Evolutionary conservation across 768 basidiomycete species (phyloP), one percentile per base, ranked within the genome.

Genomic region (Clitopilus hobsonii): DNA sequence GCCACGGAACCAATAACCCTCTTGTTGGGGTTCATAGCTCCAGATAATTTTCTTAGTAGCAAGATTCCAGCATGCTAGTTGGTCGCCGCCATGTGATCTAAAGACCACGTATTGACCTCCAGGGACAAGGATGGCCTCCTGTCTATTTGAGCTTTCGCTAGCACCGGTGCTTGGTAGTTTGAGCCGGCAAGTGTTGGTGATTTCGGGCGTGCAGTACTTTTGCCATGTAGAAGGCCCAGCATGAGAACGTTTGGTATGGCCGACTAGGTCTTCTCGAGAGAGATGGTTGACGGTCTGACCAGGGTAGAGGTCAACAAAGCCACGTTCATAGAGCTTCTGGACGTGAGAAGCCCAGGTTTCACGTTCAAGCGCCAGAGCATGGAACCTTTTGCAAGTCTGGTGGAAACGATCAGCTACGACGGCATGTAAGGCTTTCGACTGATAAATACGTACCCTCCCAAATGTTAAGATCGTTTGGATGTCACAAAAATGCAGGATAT

Each of bases 221-320:
- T 49, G 28, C 59, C 59, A 60, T 11, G 54, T 58, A 23, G 28
- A 41, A 27, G 59, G 59, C 27, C 59, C 59, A 7, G 28, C 56
- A 1, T 49, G 41, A 3, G 26, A 48, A 2, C 51, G 56, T 38
- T 55, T 54, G 18, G 51, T 56, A 6, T 52, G 48, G 13, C 49
- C 26, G 18, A 60, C 49, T 10, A 57, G 56, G 8, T 51, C 56
- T 1, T 29, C 20, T 25, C 38, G 36, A 20, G 59, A 53, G 6
- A 60, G 47, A 2, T 51, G 47, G 1, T 16, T 18, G 22, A 55
- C 51, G 20, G 24, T 41, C 29, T 52, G 53, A 8, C 54, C 50
- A 26, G 59, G 59, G n/a, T 32, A 50, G n/a, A 54, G 56, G 54
- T 60, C 54, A 13, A 60, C 10, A 22, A 60, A 57, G 13, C 36